These are phyloP conservation scores for Prototheca wickerhamii DNA, from an alignment of 163 green algal genomes.

Conservation along the genomic window DNA sequence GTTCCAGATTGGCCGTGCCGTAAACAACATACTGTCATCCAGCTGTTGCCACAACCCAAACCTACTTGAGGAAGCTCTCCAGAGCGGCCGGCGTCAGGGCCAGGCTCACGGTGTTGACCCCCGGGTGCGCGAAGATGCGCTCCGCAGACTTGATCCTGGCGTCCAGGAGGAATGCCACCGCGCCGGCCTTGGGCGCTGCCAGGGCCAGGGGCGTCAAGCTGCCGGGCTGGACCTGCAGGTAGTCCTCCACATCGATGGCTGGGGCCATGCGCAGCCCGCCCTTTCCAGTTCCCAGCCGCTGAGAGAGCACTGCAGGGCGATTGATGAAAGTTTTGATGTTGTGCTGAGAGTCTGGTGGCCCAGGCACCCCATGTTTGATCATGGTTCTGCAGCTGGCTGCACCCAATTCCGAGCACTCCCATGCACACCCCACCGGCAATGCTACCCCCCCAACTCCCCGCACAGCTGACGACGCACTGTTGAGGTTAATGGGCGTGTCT, in stretches of 20 bases:
- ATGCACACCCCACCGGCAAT: too few species aligned
- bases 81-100: neutral
- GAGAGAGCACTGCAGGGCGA: neutral
- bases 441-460: too few species aligned
- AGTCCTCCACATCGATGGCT: neutral
- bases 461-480: too few species aligned
- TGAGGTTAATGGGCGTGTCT: neutral
- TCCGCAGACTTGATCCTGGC: neutral
- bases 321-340: neutral
- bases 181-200: neutral
- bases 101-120: neutral
- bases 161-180: neutral
- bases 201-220: neutral
- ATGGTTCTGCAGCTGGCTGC: too few species aligned
- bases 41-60: neutral
- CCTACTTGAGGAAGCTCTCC: neutral
- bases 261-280: neutral
- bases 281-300: neutral
- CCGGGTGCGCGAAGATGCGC: neutral
- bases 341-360: too few species aligned
- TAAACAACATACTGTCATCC: too few species aligned
- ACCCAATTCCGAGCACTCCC: too few species aligned
- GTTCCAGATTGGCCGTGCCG: too few species aligned
- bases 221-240: constrained; percentile 1
- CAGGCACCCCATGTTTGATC: neutral